Percentiles rank a stretch among this genome's conserved stretches.
Evolutionary conservation across 345 rosid species (phyloP).

Genomic region (Erucastrum elatum): DNA sequence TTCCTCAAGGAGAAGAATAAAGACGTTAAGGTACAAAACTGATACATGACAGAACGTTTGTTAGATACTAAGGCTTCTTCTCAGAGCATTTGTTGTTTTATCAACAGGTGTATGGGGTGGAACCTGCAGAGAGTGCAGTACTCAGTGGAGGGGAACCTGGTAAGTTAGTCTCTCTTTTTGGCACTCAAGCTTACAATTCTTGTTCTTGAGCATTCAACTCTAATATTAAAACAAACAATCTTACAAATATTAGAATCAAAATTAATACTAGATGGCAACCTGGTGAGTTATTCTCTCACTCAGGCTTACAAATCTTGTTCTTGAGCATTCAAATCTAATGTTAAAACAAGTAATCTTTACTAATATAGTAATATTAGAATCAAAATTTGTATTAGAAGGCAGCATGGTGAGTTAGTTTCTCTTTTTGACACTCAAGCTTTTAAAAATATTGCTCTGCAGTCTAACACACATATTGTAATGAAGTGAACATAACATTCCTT

Average conservation of each 20-base stretch:
- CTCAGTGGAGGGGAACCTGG: conserved; percentile 41
- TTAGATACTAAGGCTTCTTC: not conserved
- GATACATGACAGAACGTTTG: not conserved
- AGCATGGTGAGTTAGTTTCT: conserved; percentile 23
- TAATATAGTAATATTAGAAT: too few species aligned
- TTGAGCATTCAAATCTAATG: not conserved
- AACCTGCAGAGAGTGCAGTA: conserved; percentile 40
- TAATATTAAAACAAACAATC: too few species aligned
- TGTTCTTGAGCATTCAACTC: conserved; percentile 1
- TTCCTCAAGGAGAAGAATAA: conserved; percentile 49
- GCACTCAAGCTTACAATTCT: not conserved
- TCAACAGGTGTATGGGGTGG: conserved; percentile 35
- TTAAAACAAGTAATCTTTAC: too few species aligned
- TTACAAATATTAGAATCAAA: too few species aligned
- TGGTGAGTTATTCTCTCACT: conserved; percentile 25
- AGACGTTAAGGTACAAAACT: conserved; percentile 40
- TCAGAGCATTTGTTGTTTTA: not conserved
- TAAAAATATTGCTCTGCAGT: not conserved
- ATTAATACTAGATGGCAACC: not conserved
- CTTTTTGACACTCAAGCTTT: not conserved
- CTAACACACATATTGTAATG: not conserved
- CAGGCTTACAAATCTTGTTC: not conserved
- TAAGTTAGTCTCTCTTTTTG: conserved; percentile 17
- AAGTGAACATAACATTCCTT: not conserved
- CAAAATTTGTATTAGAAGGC: not conserved